phyloP scores from a whole-genome alignment of 345 rosid species.

The Streptanthus diversifolius region DNA sequence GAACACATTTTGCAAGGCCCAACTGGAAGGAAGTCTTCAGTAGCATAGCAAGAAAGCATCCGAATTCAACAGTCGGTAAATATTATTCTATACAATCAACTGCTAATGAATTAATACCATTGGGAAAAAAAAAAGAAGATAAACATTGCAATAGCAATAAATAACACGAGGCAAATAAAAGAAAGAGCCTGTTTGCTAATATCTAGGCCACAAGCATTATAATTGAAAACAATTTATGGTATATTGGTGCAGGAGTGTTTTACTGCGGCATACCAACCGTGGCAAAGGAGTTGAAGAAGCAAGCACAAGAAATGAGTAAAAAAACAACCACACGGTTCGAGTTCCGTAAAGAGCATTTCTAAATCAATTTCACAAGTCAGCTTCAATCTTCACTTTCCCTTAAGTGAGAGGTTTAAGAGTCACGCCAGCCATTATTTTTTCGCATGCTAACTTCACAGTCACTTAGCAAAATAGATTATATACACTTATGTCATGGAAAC shows the following conservation, averaged over 20 bases:
- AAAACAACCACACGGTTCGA: conserved; percentile 77
- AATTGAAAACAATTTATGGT: not conserved
- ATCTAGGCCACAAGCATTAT: not conserved
- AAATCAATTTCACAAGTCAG: conserved; percentile 25
- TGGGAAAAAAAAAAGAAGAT: not conserved
- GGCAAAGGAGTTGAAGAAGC: conserved; percentile 81
- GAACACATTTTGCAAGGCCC: conserved; percentile 97
- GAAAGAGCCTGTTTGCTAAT: not conserved
- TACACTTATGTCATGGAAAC: conserved; percentile 10
- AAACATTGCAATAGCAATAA: not conserved
- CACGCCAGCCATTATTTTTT: conserved; percentile 25
- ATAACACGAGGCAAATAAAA: not conserved
- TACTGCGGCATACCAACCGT: conserved; percentile 84
- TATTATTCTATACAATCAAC: not conserved
- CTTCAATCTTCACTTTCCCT: conserved; percentile 17
- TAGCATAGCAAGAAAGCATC: conserved; percentile 81
- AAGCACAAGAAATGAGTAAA: conserved; percentile 63
- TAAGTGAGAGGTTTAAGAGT: conserved; percentile 14
- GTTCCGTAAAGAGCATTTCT: conserved; percentile 94
- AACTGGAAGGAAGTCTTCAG: conserved; percentile 86
- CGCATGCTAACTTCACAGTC: conserved; percentile 28
- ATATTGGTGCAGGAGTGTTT: conserved; percentile 77
- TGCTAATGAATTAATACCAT: not conserved
- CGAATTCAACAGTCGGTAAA: conserved; percentile 74
- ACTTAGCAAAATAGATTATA: conserved; percentile 32